Evolutionary conservation across 176 grass and related monocot species (phyloP), one percentile per base, ranked within the genome.

Genomic region (Avena eriantha): DNA sequence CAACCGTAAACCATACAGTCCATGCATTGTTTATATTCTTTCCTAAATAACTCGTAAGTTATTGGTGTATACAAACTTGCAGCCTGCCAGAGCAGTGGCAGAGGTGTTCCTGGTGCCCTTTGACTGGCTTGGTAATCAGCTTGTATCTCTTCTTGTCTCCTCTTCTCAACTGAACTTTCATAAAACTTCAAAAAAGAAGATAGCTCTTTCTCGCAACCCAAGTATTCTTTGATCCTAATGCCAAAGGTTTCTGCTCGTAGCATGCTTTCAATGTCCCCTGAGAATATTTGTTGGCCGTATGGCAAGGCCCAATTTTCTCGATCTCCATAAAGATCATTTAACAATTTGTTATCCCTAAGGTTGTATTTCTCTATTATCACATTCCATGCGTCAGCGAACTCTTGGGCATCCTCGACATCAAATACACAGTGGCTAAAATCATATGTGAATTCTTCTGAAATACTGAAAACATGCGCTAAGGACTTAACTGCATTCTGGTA

Each of bases 401-500:
- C 93, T 71, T 91, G 88, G 66, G 76, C 91, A 84, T 98, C 96
- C 77, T 92, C 90, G 19, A 98, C 50, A 89, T 91, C 71, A 87
- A 91, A 91, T 35, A 95, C 70, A 89, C 96, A 98, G 50, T 85
- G 91, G 53, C 73, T 87, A 74, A 95, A 92, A 88, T 97, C 95
- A 86, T 54, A 77, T 66, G 75, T 61, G 51, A 97, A 86, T 65
- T 81, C 80, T 83, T 97, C 87, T 41, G 46, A 88, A 66, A 68
- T 55, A 64, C 55, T 61, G 92, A 92, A 80, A 84, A 81, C 71
- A 88, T 88, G 51, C 5, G 69, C 56, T 61, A 95, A 86, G 24
- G 86, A 91, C 76, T 91, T 94, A 67, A 82, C 65, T 78, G 86
- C 85, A 81, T 82, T 88, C 73, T 91, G 92, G 84, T 95, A 98